phyloP scores from a whole-genome alignment of 495 filamentous ascomycete genomes.

The Xylaria flabelliformis region DNA sequence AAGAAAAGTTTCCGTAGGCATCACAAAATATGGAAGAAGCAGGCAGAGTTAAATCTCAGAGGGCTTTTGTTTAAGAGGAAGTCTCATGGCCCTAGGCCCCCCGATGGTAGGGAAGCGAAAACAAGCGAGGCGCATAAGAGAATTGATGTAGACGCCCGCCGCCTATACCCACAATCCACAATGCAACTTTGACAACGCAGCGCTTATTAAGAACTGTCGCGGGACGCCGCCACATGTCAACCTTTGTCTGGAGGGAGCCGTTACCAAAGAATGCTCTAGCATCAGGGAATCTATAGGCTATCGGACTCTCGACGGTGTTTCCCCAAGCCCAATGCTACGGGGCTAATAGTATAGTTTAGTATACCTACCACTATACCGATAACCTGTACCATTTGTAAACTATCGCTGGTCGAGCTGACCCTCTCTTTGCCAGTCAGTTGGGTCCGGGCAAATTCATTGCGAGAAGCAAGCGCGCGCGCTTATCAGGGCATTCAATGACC shows the following conservation, averaged over 20 bases:
- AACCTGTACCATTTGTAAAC: neutral
- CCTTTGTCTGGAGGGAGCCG: constrained; percentile 12
- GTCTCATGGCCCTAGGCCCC: neutral
- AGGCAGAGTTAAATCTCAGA: neutral
- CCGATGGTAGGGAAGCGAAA: neutral
- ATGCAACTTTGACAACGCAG: constrained; percentile 27
- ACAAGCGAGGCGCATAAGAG: neutral
- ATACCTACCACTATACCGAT: neutral
- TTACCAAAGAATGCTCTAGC: neutral
- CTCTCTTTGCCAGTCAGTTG: neutral
- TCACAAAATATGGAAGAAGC: neutral
- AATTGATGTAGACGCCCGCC: constrained; percentile 16
- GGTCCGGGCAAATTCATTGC: neutral
- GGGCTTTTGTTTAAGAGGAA: neutral
- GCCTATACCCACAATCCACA: neutral
- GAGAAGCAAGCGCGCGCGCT: constrained; percentile 21
- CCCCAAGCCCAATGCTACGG: constrained; percentile 6
- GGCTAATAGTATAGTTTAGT: constrained; percentile 1
- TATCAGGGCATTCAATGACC: neutral
- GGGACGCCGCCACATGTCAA: constrained; percentile 16
- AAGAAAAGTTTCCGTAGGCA: neutral
- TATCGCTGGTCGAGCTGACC: neutral
- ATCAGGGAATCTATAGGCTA: constrained; percentile 1
- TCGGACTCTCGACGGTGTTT: neutral
- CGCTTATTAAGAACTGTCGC: constrained; percentile 13